A percentile compares a stretch with the other conserved stretches of the same genome.
Evolutionary conservation across 1,284 basidiomycete genomes (phyloP).

Genomic region (Trametes versicolor): DNA sequence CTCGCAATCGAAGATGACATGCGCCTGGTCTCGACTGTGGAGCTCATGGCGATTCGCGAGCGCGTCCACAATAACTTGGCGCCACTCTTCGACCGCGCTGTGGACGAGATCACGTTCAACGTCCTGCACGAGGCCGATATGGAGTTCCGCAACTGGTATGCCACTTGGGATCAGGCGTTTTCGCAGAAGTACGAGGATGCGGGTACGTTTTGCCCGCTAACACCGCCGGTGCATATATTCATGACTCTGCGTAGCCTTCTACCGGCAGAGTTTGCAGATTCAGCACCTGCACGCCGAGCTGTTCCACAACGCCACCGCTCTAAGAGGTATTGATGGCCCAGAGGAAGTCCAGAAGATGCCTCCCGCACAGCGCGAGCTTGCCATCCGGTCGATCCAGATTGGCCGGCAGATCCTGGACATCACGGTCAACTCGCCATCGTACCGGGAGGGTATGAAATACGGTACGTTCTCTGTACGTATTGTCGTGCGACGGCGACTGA

Average conservation of each 20-base stretch:
- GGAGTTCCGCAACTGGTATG: conserved; percentile 79
- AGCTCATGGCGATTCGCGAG: conserved; percentile 85
- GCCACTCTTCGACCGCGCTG: conserved; percentile 68
- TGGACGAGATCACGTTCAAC: conserved; percentile 73
- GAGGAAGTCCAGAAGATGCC: conserved; percentile 84
- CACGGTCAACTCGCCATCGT: conserved; percentile 80
- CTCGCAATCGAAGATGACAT: conserved; percentile 92
- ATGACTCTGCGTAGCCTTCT: conserved; percentile 64
- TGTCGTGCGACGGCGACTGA: background rate
- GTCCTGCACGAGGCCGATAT: conserved; percentile 69
- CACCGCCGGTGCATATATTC: conserved; percentile 11
- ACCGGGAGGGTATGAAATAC: conserved; percentile 91
- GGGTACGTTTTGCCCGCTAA: conserved; percentile 53
- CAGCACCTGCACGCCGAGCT: conserved; percentile 83
- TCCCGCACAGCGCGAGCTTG: conserved; percentile 71
- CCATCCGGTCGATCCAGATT: conserved; percentile 75
- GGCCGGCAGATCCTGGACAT: conserved; percentile 77
- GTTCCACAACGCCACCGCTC: conserved; percentile 82
- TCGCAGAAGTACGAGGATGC: conserved; percentile 86
- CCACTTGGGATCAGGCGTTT: conserved; percentile 80
- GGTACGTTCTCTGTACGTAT: conserved; percentile 54
- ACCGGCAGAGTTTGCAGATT: conserved; percentile 83
- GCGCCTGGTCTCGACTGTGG: conserved; percentile 93
- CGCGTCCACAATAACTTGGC: conserved; percentile 75
- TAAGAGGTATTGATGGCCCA: conserved; percentile 79